Evolutionary conservation across 2,329 filamentous ascomycete species (phyloP).

Genomic region (Lecanoromycetidae sp.): DNA sequence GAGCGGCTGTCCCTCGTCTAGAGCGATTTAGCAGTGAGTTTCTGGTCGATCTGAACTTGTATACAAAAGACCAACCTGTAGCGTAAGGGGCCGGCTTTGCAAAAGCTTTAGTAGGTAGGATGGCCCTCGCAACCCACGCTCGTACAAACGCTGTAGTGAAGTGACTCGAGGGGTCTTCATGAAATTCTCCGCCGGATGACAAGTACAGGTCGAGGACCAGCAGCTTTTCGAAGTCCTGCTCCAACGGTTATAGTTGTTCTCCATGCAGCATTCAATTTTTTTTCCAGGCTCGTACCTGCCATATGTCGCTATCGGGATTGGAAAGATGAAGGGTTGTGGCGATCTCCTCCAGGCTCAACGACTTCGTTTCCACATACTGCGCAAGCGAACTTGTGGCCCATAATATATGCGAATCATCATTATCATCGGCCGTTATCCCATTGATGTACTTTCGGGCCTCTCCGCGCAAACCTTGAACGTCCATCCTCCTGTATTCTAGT

Average conservation of each 20-base stretch:
- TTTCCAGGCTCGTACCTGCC: neutral
- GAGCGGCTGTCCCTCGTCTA: conserved; percentile 3
- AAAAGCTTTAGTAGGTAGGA: conserved; percentile 11
- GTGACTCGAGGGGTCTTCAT: neutral
- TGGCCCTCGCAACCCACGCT: conserved; percentile 5
- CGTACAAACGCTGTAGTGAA: conserved; percentile 1
- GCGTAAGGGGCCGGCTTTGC: conserved; percentile 11
- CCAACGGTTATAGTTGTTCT: neutral
- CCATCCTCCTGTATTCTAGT: too few relatives aligned
- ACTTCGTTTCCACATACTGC: too few relatives aligned
- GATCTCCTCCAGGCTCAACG: neutral
- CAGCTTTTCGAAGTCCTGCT: conserved; percentile 2
- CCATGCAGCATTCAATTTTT: neutral
- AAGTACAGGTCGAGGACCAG: neutral
- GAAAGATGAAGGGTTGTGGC: neutral
- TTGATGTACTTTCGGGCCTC: neutral
- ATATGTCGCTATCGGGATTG: neutral
- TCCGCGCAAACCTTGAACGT: neutral
- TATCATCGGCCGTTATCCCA: neutral
- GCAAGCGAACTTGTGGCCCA: neutral
- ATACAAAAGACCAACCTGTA: conserved; percentile 1
- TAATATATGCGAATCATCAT: too few relatives aligned
- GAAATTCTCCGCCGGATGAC: neutral
- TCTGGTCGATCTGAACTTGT: neutral
- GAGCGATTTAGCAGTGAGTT: neutral